These are phyloP conservation scores for Lactifluus hygrophoroides DNA, from an alignment of 768 basidiomycete genomes.

Conservation along the genomic window DNA sequence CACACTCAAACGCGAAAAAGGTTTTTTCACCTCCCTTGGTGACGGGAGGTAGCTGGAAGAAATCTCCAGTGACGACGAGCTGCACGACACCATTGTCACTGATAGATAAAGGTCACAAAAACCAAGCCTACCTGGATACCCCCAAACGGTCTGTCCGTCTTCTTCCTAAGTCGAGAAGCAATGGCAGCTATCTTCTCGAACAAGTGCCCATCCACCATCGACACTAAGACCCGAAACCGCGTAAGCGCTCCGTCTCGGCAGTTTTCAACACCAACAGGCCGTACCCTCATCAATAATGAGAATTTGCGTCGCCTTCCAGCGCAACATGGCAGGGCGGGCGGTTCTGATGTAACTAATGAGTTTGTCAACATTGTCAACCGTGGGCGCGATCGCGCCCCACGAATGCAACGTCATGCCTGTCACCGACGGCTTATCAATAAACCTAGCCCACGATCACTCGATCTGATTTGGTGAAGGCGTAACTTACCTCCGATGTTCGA, in stretches of 20 bases:
- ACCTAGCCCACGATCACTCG: constrained; percentile 22
- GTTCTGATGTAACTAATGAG: constrained; percentile 43
- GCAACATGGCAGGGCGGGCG: constrained; percentile 44
- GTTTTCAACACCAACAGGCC: too few species aligned
- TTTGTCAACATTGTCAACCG: constrained; percentile 35
- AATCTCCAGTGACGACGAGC: constrained; percentile 56
- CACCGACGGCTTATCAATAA: constrained; percentile 15
- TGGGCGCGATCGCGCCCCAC: constrained; percentile 52
- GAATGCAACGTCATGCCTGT: constrained; percentile 53
- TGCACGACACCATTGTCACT: constrained; percentile 17
- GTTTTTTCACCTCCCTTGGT: constrained; percentile 35
- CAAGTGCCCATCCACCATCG: constrained; percentile 58
- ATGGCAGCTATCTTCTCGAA: constrained; percentile 53
- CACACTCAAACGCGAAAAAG: constrained; percentile 61
- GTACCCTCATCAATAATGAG: constrained; percentile 60
- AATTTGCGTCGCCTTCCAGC: constrained; percentile 51
- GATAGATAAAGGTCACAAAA: constrained; percentile 29
- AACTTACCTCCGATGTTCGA: constrained; percentile 60
- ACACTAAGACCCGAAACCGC: constrained; percentile 33
- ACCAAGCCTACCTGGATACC: constrained; percentile 46
- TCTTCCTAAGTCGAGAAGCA: constrained; percentile 44
- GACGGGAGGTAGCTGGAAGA: constrained; percentile 58
- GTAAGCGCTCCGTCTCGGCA: neutral
- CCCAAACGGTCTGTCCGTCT: constrained; percentile 46
- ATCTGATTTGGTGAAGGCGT: neutral